phyloP scores from a whole-genome alignment of 2,329 filamentous ascomycete species.

The Fusarium cyanostomum region DNA sequence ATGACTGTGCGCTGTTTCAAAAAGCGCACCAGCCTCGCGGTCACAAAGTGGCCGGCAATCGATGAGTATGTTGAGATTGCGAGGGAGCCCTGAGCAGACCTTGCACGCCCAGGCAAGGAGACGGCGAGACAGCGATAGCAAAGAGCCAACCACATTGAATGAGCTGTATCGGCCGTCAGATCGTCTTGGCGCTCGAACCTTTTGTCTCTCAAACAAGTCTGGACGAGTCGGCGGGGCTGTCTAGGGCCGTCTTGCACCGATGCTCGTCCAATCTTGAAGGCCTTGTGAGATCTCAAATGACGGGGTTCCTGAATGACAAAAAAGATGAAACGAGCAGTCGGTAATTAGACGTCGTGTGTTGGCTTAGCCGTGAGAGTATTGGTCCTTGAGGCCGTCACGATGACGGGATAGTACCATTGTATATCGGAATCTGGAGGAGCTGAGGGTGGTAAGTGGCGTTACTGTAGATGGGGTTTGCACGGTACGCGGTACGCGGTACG shows the following conservation, averaged over 20 bases:
- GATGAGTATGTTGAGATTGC: background rate
- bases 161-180: constrained; percentile 7
- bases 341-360: background rate
- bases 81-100: constrained; percentile 6
- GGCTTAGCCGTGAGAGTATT: background rate
- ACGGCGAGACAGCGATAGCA: constrained; percentile 13
- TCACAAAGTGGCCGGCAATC: background rate
- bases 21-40: constrained; percentile 4
- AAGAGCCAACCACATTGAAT: constrained; percentile 25
- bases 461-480: background rate
- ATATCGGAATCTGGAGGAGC: constrained; percentile 10
- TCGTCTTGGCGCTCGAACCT: background rate
- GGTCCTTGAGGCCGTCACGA: constrained; percentile 4
- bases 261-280: background rate
- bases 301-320: background rate
- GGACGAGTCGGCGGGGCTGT: background rate
- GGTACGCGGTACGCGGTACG: background rate
- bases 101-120: constrained; percentile 1
- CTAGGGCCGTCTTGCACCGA: background rate
- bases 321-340: constrained; percentile 10
- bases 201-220: background rate
- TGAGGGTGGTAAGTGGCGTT: constrained; percentile 21
- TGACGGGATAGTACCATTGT: constrained; percentile 19
- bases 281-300: background rate
- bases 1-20: constrained; percentile 16